Evolutionary conservation across 495 filamentous ascomycete species (phyloP).

Genomic region (Hyaloscypha bicolor): DNA sequence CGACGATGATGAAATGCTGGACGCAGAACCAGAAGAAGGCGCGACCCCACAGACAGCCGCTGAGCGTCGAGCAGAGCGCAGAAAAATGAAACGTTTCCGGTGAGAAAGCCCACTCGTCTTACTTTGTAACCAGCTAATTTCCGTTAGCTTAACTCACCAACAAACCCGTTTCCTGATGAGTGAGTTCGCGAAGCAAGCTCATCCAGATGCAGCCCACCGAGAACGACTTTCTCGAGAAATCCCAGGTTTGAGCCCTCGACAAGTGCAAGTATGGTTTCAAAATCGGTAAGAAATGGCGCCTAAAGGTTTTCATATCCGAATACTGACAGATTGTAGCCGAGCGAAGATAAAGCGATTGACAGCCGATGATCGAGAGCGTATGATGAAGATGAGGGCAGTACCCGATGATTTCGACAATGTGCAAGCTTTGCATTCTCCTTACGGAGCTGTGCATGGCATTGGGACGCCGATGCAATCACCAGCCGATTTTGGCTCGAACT

Average conservation of each 20-base stretch:
- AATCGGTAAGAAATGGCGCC: conserved; percentile 69
- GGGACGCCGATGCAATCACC: conserved; percentile 60
- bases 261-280: conserved; percentile 99
- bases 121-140: background rate
- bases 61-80: conserved; percentile 75
- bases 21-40: conserved; percentile 50
- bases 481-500: conserved; percentile 51
- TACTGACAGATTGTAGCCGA: conserved; percentile 54
- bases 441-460: conserved; percentile 53
- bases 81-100: conserved; percentile 97
- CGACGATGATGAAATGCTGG: conserved; percentile 50
- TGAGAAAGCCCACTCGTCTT: conserved; percentile 42
- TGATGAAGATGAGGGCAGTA: conserved; percentile 90
- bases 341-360: conserved; percentile 95
- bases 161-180: conserved; percentile 97
- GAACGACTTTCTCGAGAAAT: conserved; percentile 91
- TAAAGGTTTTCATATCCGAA: conserved; percentile 18
- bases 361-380: conserved; percentile 88
- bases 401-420: conserved; percentile 93
- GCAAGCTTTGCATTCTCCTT: conserved; percentile 84
- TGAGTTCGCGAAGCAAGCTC: conserved; percentile 93
- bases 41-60: conserved; percentile 61
- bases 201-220: conserved; percentile 91
- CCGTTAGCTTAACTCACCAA: conserved; percentile 83
- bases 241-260: conserved; percentile 87